Evolutionary conservation across 1,284 basidiomycete species (phyloP), one percentile per base, ranked within the genome.

Genomic region (Chalciporus sp.): DNA sequence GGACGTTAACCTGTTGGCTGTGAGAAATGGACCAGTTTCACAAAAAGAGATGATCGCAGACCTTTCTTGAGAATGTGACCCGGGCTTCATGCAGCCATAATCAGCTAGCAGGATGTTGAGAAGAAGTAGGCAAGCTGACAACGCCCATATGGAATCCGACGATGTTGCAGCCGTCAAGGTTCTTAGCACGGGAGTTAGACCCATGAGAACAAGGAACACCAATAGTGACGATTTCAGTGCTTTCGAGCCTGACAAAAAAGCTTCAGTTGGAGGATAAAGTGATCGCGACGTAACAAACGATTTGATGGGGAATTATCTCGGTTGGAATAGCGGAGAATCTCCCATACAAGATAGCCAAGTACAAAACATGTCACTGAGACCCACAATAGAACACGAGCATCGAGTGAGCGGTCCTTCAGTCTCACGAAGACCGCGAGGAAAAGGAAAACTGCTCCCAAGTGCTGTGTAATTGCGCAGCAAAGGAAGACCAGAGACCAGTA

Each of bases 121-220:
- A 40, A 77, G 71, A 62, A 90, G 85, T 31, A 94, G 76, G 59
- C 75, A 74, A 12, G 82, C 82, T 44, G 92, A 85, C 43, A 98
- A 74, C 7, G 95, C 95, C 94, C 95, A 98, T 61, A 98, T 97
- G 26, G 94, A 95, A 70, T 99, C 97, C 12, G 89, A 91, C 17
- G 96, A 98, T 0, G 95, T 98, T 8, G 95, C 92, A 40, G 93
- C 92, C 11, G 94, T 97, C 61, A 99, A 75, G 1, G 95, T 98
- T 59, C 90, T 84, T 53, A 99, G 76, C 5, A 98, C 90, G 1
- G 97, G 97, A 0, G 95, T 90, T 42, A 98, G 79, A 6, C 95
- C 88, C 72, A 96, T 84, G 52, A 99, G 80, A 3, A 93, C 84
- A 7, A 98, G 80, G 62, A 95, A 91, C 52, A 96, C 89, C 48